Evolutionary conservation across 805 yeast species (phyloP).

Genomic region (Wickerhamiella slavikovae): DNA sequence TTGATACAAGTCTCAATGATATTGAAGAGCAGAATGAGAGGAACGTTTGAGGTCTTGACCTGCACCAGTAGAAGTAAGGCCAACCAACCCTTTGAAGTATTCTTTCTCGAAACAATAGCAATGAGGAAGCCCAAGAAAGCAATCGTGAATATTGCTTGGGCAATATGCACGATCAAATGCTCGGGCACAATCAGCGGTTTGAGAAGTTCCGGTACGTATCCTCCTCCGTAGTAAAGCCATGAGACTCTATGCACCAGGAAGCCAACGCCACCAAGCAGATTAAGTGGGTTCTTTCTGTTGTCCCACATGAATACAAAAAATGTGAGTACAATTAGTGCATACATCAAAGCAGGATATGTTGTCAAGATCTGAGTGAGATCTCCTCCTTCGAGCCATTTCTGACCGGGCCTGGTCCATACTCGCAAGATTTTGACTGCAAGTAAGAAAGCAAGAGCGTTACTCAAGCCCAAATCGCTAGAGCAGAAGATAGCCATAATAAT

Average conservation of each 20-base stretch:
- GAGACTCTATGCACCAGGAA: conserved; percentile 34
- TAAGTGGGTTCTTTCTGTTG: conserved; percentile 2
- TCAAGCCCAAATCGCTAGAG: too few relatives aligned
- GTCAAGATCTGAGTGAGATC: conserved; percentile 28
- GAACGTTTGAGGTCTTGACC: conserved; percentile 32
- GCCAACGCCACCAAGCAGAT: conserved; percentile 27
- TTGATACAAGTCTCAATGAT: conserved; percentile 7
- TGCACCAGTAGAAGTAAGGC: conserved; percentile 29
- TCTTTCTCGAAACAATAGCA: background rate
- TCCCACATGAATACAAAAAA: background rate
- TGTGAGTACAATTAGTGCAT: background rate
- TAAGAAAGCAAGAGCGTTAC: conserved; percentile 6
- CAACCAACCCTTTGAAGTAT: background rate
- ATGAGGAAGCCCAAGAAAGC: conserved; percentile 1
- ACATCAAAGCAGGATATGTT: conserved; percentile 9
- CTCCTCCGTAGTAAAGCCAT: conserved; percentile 35
- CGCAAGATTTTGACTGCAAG: conserved; percentile 31
- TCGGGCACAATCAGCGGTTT: conserved; percentile 12
- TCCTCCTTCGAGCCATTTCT: conserved; percentile 38
- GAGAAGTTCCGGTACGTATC: conserved; percentile 25
- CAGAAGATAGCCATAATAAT: conserved; percentile 5
- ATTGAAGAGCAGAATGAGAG: conserved; percentile 26
- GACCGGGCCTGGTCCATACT: conserved; percentile 84
- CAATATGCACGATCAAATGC: conserved; percentile 5
- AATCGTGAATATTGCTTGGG: conserved; percentile 3